A percentile compares a stretch with the other conserved stretches of the same genome.
Evolutionary conservation across 2,329 filamentous ascomycete genomes (phyloP).

Genomic region (Colletotrichum lentis): DNA sequence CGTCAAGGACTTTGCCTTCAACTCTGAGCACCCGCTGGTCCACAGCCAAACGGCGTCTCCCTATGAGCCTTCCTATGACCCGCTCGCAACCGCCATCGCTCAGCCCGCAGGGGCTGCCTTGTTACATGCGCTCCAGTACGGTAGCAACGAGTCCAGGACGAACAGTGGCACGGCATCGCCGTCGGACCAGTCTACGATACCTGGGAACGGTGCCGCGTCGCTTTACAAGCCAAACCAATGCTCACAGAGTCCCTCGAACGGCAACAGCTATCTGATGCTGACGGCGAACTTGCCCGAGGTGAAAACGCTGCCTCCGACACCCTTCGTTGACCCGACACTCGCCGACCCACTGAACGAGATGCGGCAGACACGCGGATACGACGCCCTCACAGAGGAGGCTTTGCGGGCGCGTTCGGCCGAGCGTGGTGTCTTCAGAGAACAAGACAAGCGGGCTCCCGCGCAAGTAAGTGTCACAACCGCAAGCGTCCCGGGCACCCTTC

Average conservation of each 20-base stretch:
- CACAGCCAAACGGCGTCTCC: constrained; percentile 78
- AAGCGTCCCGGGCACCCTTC: constrained; percentile 68
- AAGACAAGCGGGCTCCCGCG: constrained; percentile 71
- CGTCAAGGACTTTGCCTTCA: constrained; percentile 48
- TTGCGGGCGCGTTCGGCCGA: constrained; percentile 71
- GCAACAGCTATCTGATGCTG: constrained; percentile 56
- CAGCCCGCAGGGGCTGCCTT: constrained; percentile 28
- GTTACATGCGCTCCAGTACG: constrained; percentile 13
- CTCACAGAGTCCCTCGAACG: constrained; percentile 54
- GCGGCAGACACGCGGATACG: constrained; percentile 53
- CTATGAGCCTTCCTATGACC: constrained; percentile 57
- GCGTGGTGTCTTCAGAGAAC: constrained; percentile 64
- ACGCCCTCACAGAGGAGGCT: constrained; percentile 53
- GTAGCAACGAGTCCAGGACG: constrained; percentile 14
- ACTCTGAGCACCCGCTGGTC: constrained; percentile 72
- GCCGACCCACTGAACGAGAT: constrained; percentile 56
- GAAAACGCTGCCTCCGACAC: constrained; percentile 46
- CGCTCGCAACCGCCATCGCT: constrained; percentile 48
- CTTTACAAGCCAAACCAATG: constrained; percentile 49
- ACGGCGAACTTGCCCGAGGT: constrained; percentile 43
- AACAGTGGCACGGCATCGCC: constrained; percentile 32
- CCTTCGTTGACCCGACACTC: constrained; percentile 47
- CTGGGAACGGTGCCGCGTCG: constrained; percentile 25
- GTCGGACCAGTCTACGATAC: constrained; percentile 32
- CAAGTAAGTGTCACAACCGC: constrained; percentile 70